Conservation (phyloP, 2,329 filamentous ascomycete species). For the Alternaria ethzedia region DNA sequence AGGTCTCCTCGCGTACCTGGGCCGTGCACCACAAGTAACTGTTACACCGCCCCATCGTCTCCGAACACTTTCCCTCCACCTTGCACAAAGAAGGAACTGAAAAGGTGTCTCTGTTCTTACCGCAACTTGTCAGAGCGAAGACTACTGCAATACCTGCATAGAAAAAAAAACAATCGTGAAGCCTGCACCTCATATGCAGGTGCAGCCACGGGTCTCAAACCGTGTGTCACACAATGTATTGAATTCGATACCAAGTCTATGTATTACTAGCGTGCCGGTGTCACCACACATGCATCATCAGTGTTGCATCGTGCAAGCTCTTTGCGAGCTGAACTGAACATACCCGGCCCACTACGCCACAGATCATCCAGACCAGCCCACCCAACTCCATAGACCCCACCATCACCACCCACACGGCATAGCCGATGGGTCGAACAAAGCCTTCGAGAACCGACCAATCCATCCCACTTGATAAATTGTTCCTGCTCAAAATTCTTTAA, state of each 20-base stretch:
- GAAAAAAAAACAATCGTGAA: background rate
- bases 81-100: background rate
- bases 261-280: background rate
- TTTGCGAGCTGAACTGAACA: background rate
- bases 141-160: background rate
- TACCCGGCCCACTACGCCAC: constrained; percentile 8
- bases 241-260: background rate
- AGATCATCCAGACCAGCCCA: constrained; percentile 2
- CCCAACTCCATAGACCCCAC: background rate
- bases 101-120: background rate
- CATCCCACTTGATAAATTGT: background rate
- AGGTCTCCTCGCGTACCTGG: background rate
- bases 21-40: background rate
- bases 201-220: background rate
- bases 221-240: background rate
- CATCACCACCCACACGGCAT: background rate
- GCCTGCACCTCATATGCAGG: background rate
- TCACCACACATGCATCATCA: background rate
- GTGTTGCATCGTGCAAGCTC: background rate
- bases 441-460: background rate
- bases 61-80: background rate
- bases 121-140: background rate
- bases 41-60: background rate
- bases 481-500: constrained; percentile 29
- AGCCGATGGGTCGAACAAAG: background rate